A percentile compares a stretch with the other conserved stretches of the same genome.
Evolutionary conservation across 2,329 filamentous ascomycete genomes (phyloP).

Genomic region (Thielaviopsis ethacetica): DNA sequence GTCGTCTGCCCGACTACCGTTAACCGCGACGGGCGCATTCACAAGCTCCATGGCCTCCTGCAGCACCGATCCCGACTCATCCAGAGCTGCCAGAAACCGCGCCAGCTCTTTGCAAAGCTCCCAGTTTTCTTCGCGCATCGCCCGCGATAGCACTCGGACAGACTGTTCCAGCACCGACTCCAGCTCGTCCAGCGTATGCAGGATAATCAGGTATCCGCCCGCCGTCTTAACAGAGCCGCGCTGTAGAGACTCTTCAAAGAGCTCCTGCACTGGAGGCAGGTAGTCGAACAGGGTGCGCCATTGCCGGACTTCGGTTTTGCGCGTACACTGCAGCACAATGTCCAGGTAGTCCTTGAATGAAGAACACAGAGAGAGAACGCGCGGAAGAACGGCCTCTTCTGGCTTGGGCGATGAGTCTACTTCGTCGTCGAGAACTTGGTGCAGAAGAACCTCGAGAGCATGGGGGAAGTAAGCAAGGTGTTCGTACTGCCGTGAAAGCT

Average conservation of each 20-base stretch:
- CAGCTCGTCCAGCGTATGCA: conserved; percentile 67
- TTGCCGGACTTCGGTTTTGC: conserved; percentile 88
- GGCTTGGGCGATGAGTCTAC: conserved; percentile 55
- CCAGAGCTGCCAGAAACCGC: conserved; percentile 84
- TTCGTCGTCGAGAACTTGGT: conserved; percentile 87
- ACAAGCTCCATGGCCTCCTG: conserved; percentile 52
- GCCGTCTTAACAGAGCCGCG: conserved; percentile 84
- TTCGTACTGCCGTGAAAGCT: conserved; percentile 71
- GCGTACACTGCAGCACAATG: conserved; percentile 89
- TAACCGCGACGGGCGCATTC: conserved; percentile 21
- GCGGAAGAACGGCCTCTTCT: conserved; percentile 46
- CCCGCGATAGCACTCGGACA: conserved; percentile 63
- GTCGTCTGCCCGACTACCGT: conserved; percentile 19
- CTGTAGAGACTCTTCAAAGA: conserved; percentile 84
- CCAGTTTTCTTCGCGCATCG: conserved; percentile 78
- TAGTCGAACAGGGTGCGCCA: conserved; percentile 91
- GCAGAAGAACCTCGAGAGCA: conserved; percentile 77
- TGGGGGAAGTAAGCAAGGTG: conserved; percentile 84
- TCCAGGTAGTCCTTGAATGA: conserved; percentile 79
- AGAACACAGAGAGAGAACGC: conserved; percentile 47
- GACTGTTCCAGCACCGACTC: conserved; percentile 58
- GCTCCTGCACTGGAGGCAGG: conserved; percentile 71
- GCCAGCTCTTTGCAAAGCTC: conserved; percentile 90
- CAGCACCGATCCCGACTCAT: conserved; percentile 69
- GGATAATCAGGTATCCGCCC: conserved; percentile 84